These are phyloP conservation scores for Trichosporon ovoides DNA, from an alignment of 1,284 basidiomycete species.

Conservation along the genomic window DNA sequence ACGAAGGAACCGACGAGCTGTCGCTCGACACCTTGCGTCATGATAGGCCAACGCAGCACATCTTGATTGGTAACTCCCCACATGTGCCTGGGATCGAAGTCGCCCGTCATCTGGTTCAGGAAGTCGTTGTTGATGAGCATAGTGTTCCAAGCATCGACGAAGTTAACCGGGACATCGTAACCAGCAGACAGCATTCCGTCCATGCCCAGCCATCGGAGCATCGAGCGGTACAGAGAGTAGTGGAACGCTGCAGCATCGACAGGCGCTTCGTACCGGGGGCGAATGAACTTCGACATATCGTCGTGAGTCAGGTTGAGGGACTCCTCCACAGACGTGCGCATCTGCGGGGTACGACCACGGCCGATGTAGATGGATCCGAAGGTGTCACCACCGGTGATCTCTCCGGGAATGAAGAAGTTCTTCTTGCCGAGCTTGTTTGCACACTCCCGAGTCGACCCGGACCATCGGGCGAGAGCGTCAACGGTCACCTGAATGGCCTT, in stretches of 20 bases:
- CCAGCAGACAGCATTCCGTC: slow-evolving; percentile 84
- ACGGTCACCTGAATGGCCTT: slow-evolving; percentile 87
- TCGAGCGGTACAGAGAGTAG: slow-evolving; percentile 79
- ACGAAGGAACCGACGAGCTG: slow-evolving; percentile 71
- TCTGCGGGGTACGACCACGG: slow-evolving; percentile 72
- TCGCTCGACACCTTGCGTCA: slow-evolving; percentile 72
- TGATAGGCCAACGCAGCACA: slow-evolving; percentile 81
- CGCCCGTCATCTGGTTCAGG: slow-evolving; percentile 62
- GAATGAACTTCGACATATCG: slow-evolving; percentile 70
- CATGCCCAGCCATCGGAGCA: slow-evolving; percentile 82
- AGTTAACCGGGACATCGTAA: slow-evolving; percentile 73
- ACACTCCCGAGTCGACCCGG: slow-evolving; percentile 65
- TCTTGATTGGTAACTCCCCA: slow-evolving; percentile 87
- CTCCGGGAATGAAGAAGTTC: slow-evolving; percentile 83
- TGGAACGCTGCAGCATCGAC: slow-evolving; percentile 81
- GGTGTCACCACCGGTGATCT: slow-evolving; percentile 86
- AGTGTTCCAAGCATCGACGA: slow-evolving; percentile 78
- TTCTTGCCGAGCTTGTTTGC: slow-evolving; percentile 65
- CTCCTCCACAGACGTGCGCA: slow-evolving; percentile 56
- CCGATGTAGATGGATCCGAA: slow-evolving; percentile 82
- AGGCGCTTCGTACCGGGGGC: slow-evolving; percentile 58
- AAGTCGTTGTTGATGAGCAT: slow-evolving; percentile 84
- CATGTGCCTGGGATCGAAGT: slow-evolving; percentile 76
- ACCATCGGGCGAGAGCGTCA: slow-evolving; percentile 70
- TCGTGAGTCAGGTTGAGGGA: slow-evolving; percentile 57